Conservation (phyloP, 345 rosid species). For the Moringa oleifera region DNA sequence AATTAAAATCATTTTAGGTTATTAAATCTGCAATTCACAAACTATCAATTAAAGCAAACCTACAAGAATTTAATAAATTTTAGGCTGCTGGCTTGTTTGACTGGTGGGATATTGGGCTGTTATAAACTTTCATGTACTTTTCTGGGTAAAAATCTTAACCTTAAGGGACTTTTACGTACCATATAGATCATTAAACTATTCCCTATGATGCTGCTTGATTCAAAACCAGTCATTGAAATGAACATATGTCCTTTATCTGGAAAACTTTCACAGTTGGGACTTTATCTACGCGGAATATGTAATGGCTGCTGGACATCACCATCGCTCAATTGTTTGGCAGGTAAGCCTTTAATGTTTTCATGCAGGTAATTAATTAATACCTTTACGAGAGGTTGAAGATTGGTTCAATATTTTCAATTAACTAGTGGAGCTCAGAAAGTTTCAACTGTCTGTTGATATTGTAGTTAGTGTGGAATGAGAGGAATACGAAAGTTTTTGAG, state of each 20-base stretch:
- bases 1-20: no score
- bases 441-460: no score
- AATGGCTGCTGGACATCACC: conserved; percentile 83
- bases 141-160: no score
- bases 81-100: not conserved
- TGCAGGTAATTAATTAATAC: no score
- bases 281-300: conserved; percentile 93
- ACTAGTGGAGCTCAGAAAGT: no score
- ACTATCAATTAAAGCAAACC: not conserved
- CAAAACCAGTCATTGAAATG: not conserved
- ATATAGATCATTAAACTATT: no score
- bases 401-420: no score
- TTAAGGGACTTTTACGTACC: no score
- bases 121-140: not conserved
- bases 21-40: not conserved
- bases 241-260: not conserved
- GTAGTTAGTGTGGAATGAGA: no score
- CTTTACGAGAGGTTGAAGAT: not conserved
- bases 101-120: not conserved
- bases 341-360: conserved; percentile 22
- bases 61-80: no score
- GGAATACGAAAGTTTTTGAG: no score
- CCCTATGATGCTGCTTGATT: not conserved
- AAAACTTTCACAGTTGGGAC: conserved; percentile 66
- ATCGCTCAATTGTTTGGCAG: conserved; percentile 93